Conservation (phyloP, 441 rosid genomes). For the Biscutella auriculata region DNA sequence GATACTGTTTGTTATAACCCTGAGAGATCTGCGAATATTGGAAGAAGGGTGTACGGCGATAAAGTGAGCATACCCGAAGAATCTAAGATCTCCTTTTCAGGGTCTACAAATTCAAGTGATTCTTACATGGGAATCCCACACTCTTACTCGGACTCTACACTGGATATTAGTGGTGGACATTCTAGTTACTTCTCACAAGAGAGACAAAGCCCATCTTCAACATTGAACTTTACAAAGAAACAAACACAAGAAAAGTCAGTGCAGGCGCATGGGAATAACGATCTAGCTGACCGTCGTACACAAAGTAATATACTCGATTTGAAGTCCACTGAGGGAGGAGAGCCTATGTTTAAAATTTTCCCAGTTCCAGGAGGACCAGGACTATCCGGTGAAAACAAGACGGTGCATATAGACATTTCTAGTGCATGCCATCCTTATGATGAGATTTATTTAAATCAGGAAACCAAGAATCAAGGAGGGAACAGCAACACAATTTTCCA, state of each 20-base stretch:
- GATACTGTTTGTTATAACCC: constrained; percentile 22
- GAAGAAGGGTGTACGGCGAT: constrained; percentile 24
- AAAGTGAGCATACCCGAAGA: constrained; percentile 33
- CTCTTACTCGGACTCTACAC: constrained; percentile 59
- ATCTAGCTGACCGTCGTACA: constrained; percentile 23
- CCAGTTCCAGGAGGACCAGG: constrained; percentile 8
- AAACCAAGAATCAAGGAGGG: constrained; percentile 11
- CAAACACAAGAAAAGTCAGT: constrained; percentile 29
- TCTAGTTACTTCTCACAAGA: constrained; percentile 44
- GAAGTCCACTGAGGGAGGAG: constrained; percentile 20
- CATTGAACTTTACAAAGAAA: constrained; percentile 32
- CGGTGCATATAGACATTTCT: constrained; percentile 18
- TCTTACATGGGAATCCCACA: constrained; percentile 38
- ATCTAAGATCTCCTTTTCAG: constrained; percentile 30
- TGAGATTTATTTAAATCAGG: constrained; percentile 19
- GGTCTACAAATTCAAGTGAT: constrained; percentile 34
- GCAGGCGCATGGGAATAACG: constrained; percentile 22
- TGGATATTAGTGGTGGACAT: constrained; percentile 35
- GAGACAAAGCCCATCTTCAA: constrained; percentile 40
- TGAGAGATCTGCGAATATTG: constrained; percentile 27
- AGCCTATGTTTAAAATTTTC: constrained; percentile 16
- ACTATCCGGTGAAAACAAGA: constrained; percentile 9
- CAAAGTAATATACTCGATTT: constrained; percentile 26
- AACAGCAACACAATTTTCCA: constrained; percentile 15
- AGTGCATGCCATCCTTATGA: constrained; percentile 1